Base-by-base conservation (phyloP, 2,329 filamentous ascomycete species). In the Orbilia quercus region DNA sequence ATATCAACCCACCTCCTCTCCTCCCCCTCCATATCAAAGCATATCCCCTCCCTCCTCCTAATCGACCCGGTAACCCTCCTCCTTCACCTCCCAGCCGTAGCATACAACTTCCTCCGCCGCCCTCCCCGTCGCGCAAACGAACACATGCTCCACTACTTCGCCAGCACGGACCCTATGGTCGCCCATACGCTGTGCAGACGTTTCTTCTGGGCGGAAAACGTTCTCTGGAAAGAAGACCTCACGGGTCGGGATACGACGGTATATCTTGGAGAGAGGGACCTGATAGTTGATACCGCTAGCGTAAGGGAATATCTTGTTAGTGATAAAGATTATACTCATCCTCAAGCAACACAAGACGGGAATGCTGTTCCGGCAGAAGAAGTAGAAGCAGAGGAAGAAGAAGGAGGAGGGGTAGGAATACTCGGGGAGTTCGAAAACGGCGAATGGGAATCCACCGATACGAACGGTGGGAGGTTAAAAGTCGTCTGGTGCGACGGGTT, bases 171-270 rank as follows among this genome's bases (percentile, higher is more conserved):
- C 75, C 85, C 86, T 76, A 84, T 85, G 48, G 83, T 88, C 7
- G 82, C 85, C 7, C 85, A 88, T 76, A 87, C 85, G 0, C 80
- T 88, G 0, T 82, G 83, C 11, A 80, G 87, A 11, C 82, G 85
- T 38, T 88, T 89, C 78, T 87, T 87, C 80, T 89, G 87, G 87
- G 81, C 81, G 18, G 82, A 88, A 72, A 88, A 86, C 76, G 81
- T 87, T 0, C 78, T 89, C 5, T 89, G 86, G 87, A 85, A 85
- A 76, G 83, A 87, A 40, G 84, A 86, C 64, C 77, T 88, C 6
- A 45, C 44, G n/a, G 66, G 66, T 1, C 63, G 34, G n/a, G 84
- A 7, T 85, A 85, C 0, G 84, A 86, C 1, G 82, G 81, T 42
- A 78, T 88, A 18, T 82, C 82, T 16, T 83, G 83, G 0, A 79